Conservation (phyloP, 164 flowering plant species). For the Piper betle region DNA sequence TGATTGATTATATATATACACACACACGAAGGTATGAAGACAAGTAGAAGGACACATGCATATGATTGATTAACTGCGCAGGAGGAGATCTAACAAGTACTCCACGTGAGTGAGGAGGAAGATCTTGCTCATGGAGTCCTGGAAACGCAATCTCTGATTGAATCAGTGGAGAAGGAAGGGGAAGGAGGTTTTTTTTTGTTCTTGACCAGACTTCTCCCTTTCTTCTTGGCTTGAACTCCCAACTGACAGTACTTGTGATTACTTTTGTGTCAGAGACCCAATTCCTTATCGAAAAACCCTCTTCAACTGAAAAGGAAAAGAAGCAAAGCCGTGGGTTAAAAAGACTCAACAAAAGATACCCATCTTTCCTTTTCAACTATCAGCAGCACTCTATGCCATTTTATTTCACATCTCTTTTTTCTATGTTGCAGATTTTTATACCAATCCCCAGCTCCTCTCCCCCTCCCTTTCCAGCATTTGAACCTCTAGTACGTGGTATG, state of each 20-base stretch:
- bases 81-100: constrained; percentile 27
- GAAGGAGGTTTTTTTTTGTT: neutral
- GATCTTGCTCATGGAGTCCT: constrained; percentile 20
- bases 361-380: constrained; percentile 43
- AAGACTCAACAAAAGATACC: constrained; percentile 47
- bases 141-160: constrained; percentile 18
- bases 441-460: constrained; percentile 5
- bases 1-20: constrained; percentile 2
- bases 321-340: constrained; percentile 18
- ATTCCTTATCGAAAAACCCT: constrained; percentile 31
- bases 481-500: constrained; percentile 29
- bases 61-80: constrained; percentile 20
- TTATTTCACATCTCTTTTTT: neutral
- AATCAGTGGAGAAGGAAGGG: constrained; percentile 3
- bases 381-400: constrained; percentile 12
- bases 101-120: constrained; percentile 36
- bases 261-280: constrained; percentile 40
- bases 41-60: neutral
- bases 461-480: neutral
- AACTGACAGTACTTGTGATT: neutral
- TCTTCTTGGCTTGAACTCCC: constrained; percentile 4
- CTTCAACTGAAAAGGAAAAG: constrained; percentile 24
- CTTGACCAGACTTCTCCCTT: constrained; percentile 9
- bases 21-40: no score
- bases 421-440: constrained; percentile 6